Base-by-base conservation (phyloP, 345 rosid genomes). In the Populus pruinosa region DNA sequence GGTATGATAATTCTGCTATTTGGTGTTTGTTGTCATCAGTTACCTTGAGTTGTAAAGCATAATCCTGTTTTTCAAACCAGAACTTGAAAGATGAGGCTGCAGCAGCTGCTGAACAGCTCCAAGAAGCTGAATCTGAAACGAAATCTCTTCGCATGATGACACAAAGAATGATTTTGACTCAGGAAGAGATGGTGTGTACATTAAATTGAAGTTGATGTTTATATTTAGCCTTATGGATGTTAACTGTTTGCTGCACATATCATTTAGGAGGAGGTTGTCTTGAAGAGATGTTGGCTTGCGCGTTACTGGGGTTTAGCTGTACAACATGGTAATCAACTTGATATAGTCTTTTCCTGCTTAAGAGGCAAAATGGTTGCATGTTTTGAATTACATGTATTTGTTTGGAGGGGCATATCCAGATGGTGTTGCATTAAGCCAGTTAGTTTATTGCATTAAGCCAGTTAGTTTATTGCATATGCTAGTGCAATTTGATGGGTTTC, bases 201-300 rank as follows among this genome's bases (percentile, higher is more conserved):
- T 73, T 70, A 55, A 75, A 69, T 65, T 70, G 64, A 29, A 71
- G 71, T 49, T 76, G 62, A 67, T 10, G 49, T 80, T 31, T 77
- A 73, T 78, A 59, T 76, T 70, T 66, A 11, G 14, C 35, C 71
- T 50, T 74, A 18, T 71, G 8, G 27, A 23, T 18, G 70, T 33
- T 78, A 71, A 70, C 69, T 33, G 11, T 59, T 27, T 56, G 2
- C 16, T 68, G 38, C 20, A 31, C 72, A 20, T 73, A 17, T 41
- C 27, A 56, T 72, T 49, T 62, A 96, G 99, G 99, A 96, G 87
- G 99, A 96, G 88, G 98, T 96, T 75, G 99, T 94, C 73, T 78
- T 96, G 85, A 96, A 94, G 92, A 94, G 98, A 85, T 96, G 99
- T 75, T 96, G 99, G 98, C 98, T 96, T 86, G 98, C 99, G 78